Evolutionary conservation across 352 stramenopile genomes (phyloP).

Genomic region (Blastocystis sp.): DNA sequence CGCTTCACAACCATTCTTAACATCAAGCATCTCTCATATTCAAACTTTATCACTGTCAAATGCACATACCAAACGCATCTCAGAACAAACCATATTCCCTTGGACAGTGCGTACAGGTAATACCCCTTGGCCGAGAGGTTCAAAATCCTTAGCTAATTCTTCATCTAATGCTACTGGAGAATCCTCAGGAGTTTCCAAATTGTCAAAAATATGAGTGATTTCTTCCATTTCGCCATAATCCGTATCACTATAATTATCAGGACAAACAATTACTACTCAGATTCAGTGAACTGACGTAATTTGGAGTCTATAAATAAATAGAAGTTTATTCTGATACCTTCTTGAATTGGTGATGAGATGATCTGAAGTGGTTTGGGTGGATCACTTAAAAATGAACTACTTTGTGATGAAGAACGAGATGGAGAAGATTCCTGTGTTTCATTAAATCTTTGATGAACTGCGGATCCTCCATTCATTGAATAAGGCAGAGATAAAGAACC

Average conservation of each 20-base stretch:
- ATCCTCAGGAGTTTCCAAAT: neutral
- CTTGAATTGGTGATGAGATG: constrained; percentile 12
- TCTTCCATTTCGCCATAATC: constrained; percentile 43
- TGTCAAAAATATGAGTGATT: constrained; percentile 26
- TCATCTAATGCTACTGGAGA: neutral
- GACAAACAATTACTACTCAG: neutral
- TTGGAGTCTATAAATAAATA: neutral
- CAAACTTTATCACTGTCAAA: constrained; percentile 42
- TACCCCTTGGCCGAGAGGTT: constrained; percentile 8
- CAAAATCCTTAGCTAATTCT: constrained; percentile 32
- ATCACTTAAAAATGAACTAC: neutral
- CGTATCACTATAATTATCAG: neutral
- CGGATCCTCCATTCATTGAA: too few relatives aligned
- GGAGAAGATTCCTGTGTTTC: neutral
- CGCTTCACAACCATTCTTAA: constrained; percentile 13
- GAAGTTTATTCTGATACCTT: neutral
- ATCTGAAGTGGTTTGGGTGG: neutral
- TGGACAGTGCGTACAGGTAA: neutral
- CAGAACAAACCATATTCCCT: constrained; percentile 47
- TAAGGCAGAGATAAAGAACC: too few relatives aligned
- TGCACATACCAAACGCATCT: constrained; percentile 56
- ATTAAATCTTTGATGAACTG: neutral
- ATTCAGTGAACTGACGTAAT: neutral
- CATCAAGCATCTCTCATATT: neutral
- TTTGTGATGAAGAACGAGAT: neutral